Evolutionary conservation across 371 early-diverging fungal genomes (phyloP).

Genomic region (Rhizomucor miehei): DNA sequence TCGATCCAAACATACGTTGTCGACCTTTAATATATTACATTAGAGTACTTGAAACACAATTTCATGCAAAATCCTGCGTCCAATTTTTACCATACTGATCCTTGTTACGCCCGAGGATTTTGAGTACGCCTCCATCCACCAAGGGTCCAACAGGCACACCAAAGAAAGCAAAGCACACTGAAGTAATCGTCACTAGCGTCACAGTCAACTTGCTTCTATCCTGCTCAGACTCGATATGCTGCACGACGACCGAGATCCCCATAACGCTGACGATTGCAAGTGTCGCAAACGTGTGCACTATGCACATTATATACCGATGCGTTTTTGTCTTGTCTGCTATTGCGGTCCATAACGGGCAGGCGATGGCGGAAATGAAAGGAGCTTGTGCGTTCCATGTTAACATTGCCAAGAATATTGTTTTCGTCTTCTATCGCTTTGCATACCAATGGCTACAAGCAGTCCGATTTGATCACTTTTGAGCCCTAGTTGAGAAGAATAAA

Average conservation of each 20-base stretch:
- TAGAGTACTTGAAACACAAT: too few relatives aligned
- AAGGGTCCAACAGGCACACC: constrained; percentile 50
- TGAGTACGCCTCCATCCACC: constrained; percentile 51
- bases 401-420: constrained; percentile 1
- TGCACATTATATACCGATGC: constrained; percentile 50
- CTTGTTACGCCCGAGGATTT: constrained; percentile 47
- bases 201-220: constrained; percentile 32
- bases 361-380: constrained; percentile 51
- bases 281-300: constrained; percentile 49
- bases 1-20: constrained; percentile 55
- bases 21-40: constrained; percentile 29
- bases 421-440: neutral
- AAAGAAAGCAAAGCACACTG: constrained; percentile 52
- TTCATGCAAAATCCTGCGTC: neutral
- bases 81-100: constrained; percentile 42
- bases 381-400: constrained; percentile 18
- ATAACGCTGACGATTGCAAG: constrained; percentile 52
- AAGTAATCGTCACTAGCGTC: constrained; percentile 40
- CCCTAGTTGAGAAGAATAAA: constrained; percentile 45
- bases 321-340: constrained; percentile 51
- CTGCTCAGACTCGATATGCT: constrained; percentile 22
- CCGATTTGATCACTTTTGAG: constrained; percentile 52
- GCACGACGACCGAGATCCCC: constrained; percentile 45
- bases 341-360: constrained; percentile 52
- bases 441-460: constrained; percentile 50